phyloP scores from a whole-genome alignment of 23 red algal genomes.

The Cyanidioschyzon merolae region DNA sequence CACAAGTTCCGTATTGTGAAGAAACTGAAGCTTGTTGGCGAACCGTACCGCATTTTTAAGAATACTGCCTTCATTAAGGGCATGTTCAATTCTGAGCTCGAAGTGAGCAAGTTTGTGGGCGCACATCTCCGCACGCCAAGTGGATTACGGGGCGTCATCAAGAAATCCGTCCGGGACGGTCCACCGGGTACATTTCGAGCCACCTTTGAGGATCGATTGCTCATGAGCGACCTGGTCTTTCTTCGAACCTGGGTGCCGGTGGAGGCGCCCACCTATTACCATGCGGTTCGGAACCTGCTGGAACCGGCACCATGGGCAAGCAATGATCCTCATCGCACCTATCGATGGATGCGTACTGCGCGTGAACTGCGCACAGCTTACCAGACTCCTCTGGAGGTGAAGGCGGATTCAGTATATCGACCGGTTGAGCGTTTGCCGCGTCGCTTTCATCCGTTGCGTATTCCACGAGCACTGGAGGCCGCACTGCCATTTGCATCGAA shows the following conservation, averaged over 20 bases:
- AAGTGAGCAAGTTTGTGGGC: conserved; percentile 87
- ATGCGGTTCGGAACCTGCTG: conserved; percentile 50
- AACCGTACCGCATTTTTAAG: conserved; percentile 69
- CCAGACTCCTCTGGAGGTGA: conserved; percentile 44
- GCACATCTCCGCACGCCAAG: conserved; percentile 68
- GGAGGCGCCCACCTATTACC: conserved; percentile 46
- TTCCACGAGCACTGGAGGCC: conserved; percentile 56
- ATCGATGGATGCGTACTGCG: conserved; percentile 78
- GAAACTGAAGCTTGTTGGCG: conserved; percentile 95
- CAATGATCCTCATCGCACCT: conserved; percentile 4
- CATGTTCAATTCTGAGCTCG: conserved; percentile 98
- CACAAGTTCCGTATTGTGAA: conserved; percentile 63
- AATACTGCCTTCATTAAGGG: conserved; percentile 95
- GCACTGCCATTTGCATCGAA: conserved; percentile 64
- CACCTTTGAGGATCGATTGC: conserved; percentile 87
- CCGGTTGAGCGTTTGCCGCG: conserved; percentile 37
- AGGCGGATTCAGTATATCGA: conserved; percentile 78
- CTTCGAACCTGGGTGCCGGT: conserved; percentile 94
- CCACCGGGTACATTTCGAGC: conserved; percentile 89
- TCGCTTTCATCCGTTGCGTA: conserved; percentile 50
- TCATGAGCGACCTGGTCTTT: conserved; percentile 90
- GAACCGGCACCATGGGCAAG: conserved; percentile 24
- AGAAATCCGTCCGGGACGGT: conserved; percentile 60
- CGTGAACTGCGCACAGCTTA: conserved; percentile 69
- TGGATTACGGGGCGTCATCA: conserved; percentile 73